These are phyloP conservation scores for Odontarrhena argentea DNA, from an alignment of 345 rosid genomes.

Conservation along the genomic window DNA sequence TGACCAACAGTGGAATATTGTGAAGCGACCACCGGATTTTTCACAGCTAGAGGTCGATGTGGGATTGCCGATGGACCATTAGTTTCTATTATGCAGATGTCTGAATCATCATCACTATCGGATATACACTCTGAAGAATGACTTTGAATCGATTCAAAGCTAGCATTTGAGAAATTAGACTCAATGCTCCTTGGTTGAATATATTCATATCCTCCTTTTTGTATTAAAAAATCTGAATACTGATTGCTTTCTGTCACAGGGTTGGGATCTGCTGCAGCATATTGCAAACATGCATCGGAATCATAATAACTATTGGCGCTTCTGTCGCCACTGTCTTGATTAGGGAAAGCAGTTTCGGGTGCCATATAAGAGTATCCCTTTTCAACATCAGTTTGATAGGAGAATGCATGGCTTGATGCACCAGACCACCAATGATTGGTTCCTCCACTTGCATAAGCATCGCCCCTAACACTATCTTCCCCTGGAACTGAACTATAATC, in stretches of 20 bases:
- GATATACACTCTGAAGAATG: conserved; percentile 61
- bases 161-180: conserved; percentile 52
- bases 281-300: conserved; percentile 43
- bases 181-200: conserved; percentile 43
- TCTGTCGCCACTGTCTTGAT: conserved; percentile 38
- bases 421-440: conserved; percentile 40
- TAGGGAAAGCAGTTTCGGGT: conserved; percentile 36
- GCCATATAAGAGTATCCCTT: conserved; percentile 36
- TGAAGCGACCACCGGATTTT: conserved; percentile 35
- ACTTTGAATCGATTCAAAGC: conserved; percentile 73
- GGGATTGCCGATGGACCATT: conserved; percentile 58
- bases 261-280: conserved; percentile 38
- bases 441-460: conserved; percentile 42
- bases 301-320: conserved; percentile 33
- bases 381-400: conserved; percentile 37
- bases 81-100: conserved; percentile 77
- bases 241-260: conserved; percentile 39
- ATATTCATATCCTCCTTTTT: conserved; percentile 44
- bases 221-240: conserved; percentile 37
- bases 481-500: conserved; percentile 40
- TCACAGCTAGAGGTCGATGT: conserved; percentile 41
- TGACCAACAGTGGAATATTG: conserved; percentile 39
- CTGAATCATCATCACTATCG: conserved; percentile 66
- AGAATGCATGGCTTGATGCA: conserved; percentile 27
- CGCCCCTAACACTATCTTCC: conserved; percentile 34